Conservation (phyloP, 495 filamentous ascomycete genomes). For the Pyrenopolyporus hunteri region DNA sequence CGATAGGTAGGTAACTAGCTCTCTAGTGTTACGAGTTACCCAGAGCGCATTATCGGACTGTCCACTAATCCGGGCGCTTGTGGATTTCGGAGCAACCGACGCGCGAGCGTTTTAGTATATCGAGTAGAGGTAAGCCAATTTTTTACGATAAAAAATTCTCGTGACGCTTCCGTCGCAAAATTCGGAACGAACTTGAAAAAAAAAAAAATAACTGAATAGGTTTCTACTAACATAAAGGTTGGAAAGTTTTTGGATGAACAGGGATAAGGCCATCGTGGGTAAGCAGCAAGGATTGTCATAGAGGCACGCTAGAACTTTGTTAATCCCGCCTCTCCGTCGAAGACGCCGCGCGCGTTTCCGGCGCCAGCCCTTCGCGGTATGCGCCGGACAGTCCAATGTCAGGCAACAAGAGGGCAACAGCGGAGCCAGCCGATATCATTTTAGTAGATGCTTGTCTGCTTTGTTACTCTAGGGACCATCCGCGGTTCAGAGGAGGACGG, state of each 20-base stretch:
- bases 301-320: not conserved
- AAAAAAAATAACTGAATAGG: too few relatives aligned
- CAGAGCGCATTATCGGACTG: too few relatives aligned
- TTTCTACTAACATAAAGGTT: not conserved
- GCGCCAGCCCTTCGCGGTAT: not conserved
- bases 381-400: not conserved
- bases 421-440: slow-evolving; percentile 20
- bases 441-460: not conserved
- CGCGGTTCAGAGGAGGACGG: not conserved
- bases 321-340: not conserved
- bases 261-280: not conserved
- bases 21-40: too few relatives aligned
- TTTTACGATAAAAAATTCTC: too few relatives aligned
- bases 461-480: slow-evolving; percentile 5
- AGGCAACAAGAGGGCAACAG: not conserved
- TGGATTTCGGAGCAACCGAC: too few relatives aligned
- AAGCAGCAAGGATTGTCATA: slow-evolving; percentile 16
- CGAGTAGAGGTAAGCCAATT: too few relatives aligned
- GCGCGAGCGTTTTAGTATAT: too few relatives aligned
- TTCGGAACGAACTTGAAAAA: too few relatives aligned
- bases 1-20: too few relatives aligned
- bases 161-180: too few relatives aligned
- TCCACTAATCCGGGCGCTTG: too few relatives aligned
- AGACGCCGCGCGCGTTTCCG: slow-evolving; percentile 4
- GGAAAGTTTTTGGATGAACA: slow-evolving; percentile 1